Conservation (phyloP, 352 stramenopile species). For the Phytopythium cucurbitacearum region DNA sequence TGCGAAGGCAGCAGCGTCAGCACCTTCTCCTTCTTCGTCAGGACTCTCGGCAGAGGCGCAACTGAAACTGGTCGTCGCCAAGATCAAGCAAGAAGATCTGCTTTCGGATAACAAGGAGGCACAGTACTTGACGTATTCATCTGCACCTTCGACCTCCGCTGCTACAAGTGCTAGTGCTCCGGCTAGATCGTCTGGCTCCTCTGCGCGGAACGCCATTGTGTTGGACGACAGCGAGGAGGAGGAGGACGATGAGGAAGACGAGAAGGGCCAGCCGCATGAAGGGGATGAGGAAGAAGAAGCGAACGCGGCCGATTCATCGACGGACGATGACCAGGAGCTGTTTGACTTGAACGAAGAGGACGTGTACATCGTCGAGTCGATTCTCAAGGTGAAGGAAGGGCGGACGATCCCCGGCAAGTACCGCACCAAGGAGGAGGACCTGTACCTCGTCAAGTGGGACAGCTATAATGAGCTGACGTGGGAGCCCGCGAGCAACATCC, state of each 20-base stretch:
- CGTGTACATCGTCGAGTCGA: slow-evolving; percentile 68
- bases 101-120: slow-evolving; percentile 5
- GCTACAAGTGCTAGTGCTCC: not conserved
- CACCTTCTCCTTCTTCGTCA: not conserved
- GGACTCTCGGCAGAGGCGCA: slow-evolving; percentile 16
- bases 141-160: not conserved
- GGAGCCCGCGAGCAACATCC: slow-evolving; percentile 71
- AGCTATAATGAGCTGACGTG: slow-evolving; percentile 77
- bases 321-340: slow-evolving; percentile 54
- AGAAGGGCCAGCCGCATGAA: slow-evolving; percentile 4
- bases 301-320: slow-evolving; percentile 40
- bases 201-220: slow-evolving; percentile 41
- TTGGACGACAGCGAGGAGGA: slow-evolving; percentile 29
- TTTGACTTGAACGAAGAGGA: slow-evolving; percentile 77
- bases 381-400: slow-evolving; percentile 63
- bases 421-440: slow-evolving; percentile 51
- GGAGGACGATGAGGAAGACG: slow-evolving; percentile 10
- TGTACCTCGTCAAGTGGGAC: slow-evolving; percentile 80
- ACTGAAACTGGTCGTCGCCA: slow-evolving; percentile 18
- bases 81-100: slow-evolving; percentile 27
- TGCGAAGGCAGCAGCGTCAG: slow-evolving; percentile 12
- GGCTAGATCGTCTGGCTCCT: slow-evolving; percentile 18
- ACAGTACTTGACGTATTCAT: slow-evolving; percentile 25
- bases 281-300: slow-evolving; percentile 11
- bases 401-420: slow-evolving; percentile 26